Percentiles rank a stretch among this genome's conserved stretches.
Conservation (phyloP, 2,329 filamentous ascomycete species). For the Venturia carpophila region DNA sequence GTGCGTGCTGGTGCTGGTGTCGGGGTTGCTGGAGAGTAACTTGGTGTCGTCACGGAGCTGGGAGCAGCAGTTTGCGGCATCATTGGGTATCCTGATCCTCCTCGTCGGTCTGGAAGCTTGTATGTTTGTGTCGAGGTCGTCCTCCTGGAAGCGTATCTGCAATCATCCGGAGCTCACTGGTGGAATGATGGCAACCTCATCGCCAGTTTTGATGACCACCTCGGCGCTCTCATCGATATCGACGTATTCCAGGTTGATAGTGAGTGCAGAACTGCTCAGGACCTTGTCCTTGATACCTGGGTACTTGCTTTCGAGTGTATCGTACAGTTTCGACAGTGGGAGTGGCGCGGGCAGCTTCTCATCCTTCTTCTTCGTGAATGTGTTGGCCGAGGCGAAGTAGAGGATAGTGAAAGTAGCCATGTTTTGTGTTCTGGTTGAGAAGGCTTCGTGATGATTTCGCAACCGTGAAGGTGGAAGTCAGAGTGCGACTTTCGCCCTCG, state of each 20-base stretch:
- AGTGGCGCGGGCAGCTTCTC: conserved; percentile 62
- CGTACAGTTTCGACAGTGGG: conserved; percentile 54
- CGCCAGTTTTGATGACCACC: conserved; percentile 56
- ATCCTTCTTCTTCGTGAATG: conserved; percentile 59
- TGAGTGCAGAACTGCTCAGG: conserved; percentile 65
- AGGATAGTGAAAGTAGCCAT: conserved; percentile 59
- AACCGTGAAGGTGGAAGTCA: too few relatives aligned
- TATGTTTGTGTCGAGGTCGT: too few relatives aligned
- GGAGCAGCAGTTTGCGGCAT: too few relatives aligned
- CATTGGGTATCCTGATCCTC: too few relatives aligned
- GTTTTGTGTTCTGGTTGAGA: too few relatives aligned
- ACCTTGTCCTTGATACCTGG: conserved; percentile 61
- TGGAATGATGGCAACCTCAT: conserved; percentile 82
- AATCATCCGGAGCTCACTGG: conserved; percentile 78
- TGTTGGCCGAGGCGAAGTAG: conserved; percentile 71
- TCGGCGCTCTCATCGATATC: conserved; percentile 48
- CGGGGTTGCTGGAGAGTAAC: too few relatives aligned
- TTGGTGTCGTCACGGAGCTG: too few relatives aligned
- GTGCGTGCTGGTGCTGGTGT: too few relatives aligned
- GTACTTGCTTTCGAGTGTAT: conserved; percentile 60
- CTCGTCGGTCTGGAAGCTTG: too few relatives aligned
- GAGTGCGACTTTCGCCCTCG: too few relatives aligned
- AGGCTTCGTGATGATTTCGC: too few relatives aligned
- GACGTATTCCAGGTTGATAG: conserved; percentile 74
- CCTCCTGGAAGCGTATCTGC: background rate